Conservation (phyloP, 495 filamentous ascomycete species). For the Daldinia bambusicola region DNA sequence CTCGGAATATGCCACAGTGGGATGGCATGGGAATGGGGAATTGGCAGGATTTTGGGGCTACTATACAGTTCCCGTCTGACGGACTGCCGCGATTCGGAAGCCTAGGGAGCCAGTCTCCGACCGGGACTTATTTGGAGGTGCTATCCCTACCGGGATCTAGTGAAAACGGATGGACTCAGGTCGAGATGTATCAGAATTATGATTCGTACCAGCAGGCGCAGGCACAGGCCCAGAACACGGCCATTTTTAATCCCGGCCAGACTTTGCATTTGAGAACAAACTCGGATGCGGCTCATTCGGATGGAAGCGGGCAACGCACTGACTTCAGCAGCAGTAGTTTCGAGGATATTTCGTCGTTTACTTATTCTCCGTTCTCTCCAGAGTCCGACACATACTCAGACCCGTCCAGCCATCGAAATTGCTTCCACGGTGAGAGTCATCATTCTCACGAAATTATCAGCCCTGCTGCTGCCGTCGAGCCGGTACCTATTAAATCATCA, state of each 20-base stretch:
- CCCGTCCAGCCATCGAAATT: slow-evolving; percentile 61
- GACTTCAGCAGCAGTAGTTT: slow-evolving; percentile 86
- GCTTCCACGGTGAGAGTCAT: slow-evolving; percentile 59
- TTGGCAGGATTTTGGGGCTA: slow-evolving; percentile 77
- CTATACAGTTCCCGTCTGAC: slow-evolving; percentile 62
- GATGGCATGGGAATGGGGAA: slow-evolving; percentile 63
- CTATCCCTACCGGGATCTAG: slow-evolving; percentile 80
- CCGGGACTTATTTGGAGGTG: slow-evolving; percentile 83
- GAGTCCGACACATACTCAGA: slow-evolving; percentile 70
- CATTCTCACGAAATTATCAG: slow-evolving; percentile 67
- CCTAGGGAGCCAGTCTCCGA: slow-evolving; percentile 82
- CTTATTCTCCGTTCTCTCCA: slow-evolving; percentile 75
- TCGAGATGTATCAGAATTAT: slow-evolving; percentile 67
- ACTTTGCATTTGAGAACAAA: slow-evolving; percentile 84
- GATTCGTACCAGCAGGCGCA: slow-evolving; percentile 57
- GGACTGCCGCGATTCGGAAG: slow-evolving; percentile 65
- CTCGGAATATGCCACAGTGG: slow-evolving; percentile 70
- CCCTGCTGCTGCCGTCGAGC: slow-evolving; percentile 72
- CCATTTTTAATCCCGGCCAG: slow-evolving; percentile 88
- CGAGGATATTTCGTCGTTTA: slow-evolving; percentile 79
- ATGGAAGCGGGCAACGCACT: slow-evolving; percentile 62
- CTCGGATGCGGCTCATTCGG: slow-evolving; percentile 85
- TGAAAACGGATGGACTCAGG: slow-evolving; percentile 83
- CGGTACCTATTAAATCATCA: slow-evolving; percentile 75
- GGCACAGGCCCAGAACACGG: slow-evolving; percentile 60